A percentile compares a stretch with the other conserved stretches of the same genome.
Evolutionary conservation across 2,329 filamentous ascomycete species (phyloP).

Genomic region (Aspergillus novoparasiticus): DNA sequence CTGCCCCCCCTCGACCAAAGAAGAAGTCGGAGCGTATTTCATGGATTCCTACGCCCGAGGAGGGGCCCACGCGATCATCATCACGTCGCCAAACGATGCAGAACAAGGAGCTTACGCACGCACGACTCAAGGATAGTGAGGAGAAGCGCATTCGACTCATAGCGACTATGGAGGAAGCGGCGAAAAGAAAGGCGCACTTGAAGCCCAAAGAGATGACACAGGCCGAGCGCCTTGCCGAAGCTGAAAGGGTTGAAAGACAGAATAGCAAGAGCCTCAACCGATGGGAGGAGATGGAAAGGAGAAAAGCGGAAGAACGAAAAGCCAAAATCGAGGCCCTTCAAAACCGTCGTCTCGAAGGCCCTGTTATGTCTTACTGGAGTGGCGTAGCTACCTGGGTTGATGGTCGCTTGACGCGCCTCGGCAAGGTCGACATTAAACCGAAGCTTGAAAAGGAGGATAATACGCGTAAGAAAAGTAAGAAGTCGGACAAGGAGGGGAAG

Average conservation of each 20-base stretch:
- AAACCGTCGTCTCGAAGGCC: slow-evolving; percentile 81
- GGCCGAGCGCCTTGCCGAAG: slow-evolving; percentile 79
- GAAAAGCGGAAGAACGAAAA: slow-evolving; percentile 78
- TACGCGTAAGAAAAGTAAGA: slow-evolving; percentile 39
- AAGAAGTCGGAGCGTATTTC: slow-evolving; percentile 73
- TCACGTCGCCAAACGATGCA: slow-evolving; percentile 64
- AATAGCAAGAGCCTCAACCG: slow-evolving; percentile 89
- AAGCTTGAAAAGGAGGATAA: slow-evolving; percentile 52
- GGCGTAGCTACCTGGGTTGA: slow-evolving; percentile 82
- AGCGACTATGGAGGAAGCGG: slow-evolving; percentile 63
- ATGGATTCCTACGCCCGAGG: slow-evolving; percentile 66
- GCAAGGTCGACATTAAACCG: slow-evolving; percentile 57
- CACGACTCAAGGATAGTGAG: slow-evolving; percentile 52
- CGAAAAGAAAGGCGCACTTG: slow-evolving; percentile 66
- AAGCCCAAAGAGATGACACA: slow-evolving; percentile 86
- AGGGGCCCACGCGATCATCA: slow-evolving; percentile 64
- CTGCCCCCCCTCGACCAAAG: slow-evolving; percentile 53
- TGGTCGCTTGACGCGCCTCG: slow-evolving; percentile 71
- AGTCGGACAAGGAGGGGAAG: slow-evolving; percentile 33
- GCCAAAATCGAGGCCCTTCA: slow-evolving; percentile 85
- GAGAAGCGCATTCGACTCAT: slow-evolving; percentile 50
- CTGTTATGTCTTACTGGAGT: slow-evolving; percentile 91
- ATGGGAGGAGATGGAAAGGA: slow-evolving; percentile 92
- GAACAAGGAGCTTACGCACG: slow-evolving; percentile 63
- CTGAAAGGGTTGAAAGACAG: slow-evolving; percentile 77